Evolutionary conservation across 2,329 filamentous ascomycete species (phyloP), one percentile per base, ranked within the genome.

Genomic region (Rhynchosporium secalis): DNA sequence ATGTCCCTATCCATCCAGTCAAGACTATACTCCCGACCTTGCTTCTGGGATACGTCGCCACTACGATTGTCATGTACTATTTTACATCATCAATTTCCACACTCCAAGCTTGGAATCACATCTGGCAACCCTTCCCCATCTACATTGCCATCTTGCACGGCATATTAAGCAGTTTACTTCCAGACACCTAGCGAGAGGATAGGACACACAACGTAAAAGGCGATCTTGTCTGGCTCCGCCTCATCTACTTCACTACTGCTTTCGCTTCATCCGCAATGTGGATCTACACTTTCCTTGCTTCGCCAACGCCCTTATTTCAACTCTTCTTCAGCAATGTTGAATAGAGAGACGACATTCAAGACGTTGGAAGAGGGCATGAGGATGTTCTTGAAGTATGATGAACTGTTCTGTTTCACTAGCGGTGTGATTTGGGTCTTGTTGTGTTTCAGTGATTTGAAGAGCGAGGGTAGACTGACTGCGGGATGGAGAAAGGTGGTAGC

Each of bases 391-490:
- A 63, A 56, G 41, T 68, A 61, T 26, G 65, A 66, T 48, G 62
- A 69, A n/a, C 55, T 69, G n/a, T 62, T 65, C 10, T 62, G 57
- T 56, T 64, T 66, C 38, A 41, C 66, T 12, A 45, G 55, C 41
- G 15, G 36, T 1, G 41, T 58, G 9, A 49, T 72, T 15, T 75
- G 71, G 71, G 65, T 71, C 9, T 46, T 65, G 10, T 66, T 73
- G 43, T 65, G 69, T 29, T 67, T 75, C 56, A 60, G 59, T 58
- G 73, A 75, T 55, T 64, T 74, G 48, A 75, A 72, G 56, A 58
- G 41, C 9, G 71, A 69, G 1, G 69, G 70, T 5, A 75, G 71
- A 68, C 57, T 69, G 0, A 41, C 55, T 15, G 40, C 57, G 4
- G 55, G 62, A 9, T 74, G 68, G 70, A 13, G 48, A 5, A 69